phyloP scores from a whole-genome alignment of 2,329 filamentous ascomycete species.

The Hypoxylon sp. region DNA sequence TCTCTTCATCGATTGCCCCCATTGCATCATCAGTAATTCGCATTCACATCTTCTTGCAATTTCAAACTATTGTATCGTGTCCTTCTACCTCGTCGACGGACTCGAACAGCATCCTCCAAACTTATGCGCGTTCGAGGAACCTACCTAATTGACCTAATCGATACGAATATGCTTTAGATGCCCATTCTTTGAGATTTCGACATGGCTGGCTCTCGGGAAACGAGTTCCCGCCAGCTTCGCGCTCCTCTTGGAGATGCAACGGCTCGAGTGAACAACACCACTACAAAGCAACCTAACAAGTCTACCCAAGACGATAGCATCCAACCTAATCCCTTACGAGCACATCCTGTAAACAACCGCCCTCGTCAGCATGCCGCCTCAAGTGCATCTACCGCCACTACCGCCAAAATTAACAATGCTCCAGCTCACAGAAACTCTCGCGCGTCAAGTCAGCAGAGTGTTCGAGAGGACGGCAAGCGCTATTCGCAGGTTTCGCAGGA shows the following conservation, averaged over 20 bases:
- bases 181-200: conserved; percentile 26
- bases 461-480: conserved; percentile 39
- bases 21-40: neutral
- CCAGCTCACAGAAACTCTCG: conserved; percentile 17
- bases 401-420: conserved; percentile 9
- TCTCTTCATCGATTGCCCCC: neutral
- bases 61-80: neutral
- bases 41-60: neutral
- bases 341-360: conserved; percentile 35
- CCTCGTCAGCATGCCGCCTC: conserved; percentile 12
- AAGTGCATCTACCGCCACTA: conserved; percentile 20
- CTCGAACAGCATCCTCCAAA: neutral
- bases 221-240: conserved; percentile 39
- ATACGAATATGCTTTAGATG: conserved; percentile 35
- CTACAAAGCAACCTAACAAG: conserved; percentile 39
- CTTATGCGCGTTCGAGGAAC: conserved; percentile 7
- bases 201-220: conserved; percentile 43
- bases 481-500: conserved; percentile 47
- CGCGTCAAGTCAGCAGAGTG: conserved; percentile 24
- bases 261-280: conserved; percentile 45
- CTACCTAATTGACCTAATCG: conserved; percentile 2
- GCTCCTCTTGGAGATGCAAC: conserved; percentile 50
- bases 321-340: conserved; percentile 43
- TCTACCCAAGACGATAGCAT: conserved; percentile 16
- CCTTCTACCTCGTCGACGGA: conserved; percentile 4